phyloP scores from a whole-genome alignment of 305 asterid species.

The Fraxinus greggii region DNA sequence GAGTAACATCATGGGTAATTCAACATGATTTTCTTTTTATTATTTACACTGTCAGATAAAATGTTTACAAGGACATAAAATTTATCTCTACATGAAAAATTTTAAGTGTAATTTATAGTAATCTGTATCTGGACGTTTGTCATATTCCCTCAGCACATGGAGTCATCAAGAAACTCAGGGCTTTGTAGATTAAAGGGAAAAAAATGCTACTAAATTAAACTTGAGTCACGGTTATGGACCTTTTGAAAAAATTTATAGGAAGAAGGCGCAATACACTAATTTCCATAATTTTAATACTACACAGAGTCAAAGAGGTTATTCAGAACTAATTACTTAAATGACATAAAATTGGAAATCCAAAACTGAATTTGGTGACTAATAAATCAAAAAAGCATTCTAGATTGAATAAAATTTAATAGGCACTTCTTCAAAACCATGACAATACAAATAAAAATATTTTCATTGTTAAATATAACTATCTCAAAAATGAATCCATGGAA shows the following conservation, averaged over 20 bases:
- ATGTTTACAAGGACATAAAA: not conserved
- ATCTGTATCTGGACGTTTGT: constrained; percentile 13
- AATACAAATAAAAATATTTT: not conserved
- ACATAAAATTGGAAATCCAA: constrained; percentile 13
- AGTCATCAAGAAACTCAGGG: constrained; percentile 12
- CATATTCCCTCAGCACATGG: constrained; percentile 15
- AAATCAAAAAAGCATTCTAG: constrained; percentile 16
- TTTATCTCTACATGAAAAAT: not conserved
- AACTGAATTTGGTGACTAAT: constrained; percentile 15
- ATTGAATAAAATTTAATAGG: constrained; percentile 12
- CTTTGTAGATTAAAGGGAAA: not conserved
- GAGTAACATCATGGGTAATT: not conserved
- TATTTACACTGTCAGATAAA: not conserved
- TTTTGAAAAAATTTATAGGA: not conserved
- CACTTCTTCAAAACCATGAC: not conserved
- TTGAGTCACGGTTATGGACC: not conserved
- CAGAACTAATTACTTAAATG: constrained; percentile 17
- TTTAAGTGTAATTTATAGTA: not conserved
- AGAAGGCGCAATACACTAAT: not conserved
- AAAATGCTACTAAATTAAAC: not conserved
- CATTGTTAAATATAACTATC: constrained; percentile 15
- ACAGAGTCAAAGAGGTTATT: not conserved
- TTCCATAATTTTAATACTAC: not conserved
- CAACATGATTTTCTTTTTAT: constrained; percentile 2
- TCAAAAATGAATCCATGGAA: constrained; percentile 18